Evolutionary conservation across 768 basidiomycete genomes (phyloP).

Genomic region (Leccinum fibrillosum): DNA sequence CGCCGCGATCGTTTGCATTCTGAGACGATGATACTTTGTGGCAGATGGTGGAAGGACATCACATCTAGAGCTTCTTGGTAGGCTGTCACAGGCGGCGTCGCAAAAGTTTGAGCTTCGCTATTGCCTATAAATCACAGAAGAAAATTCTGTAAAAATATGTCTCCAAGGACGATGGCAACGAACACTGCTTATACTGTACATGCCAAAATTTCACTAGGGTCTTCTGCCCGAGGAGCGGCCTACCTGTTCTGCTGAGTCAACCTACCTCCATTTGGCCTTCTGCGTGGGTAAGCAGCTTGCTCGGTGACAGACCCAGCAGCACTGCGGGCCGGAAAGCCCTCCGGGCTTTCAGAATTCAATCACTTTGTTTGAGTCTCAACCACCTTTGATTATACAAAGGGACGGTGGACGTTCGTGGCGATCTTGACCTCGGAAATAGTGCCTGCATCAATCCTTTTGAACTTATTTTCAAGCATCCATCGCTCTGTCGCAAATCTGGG

Average conservation of each 20-base stretch:
- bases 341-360: too few species aligned
- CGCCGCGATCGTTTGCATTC: background rate
- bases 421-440: constrained; percentile 76
- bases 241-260: too few species aligned
- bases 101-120: background rate
- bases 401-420: constrained; percentile 87
- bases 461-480: constrained; percentile 59
- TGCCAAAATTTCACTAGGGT: too few species aligned
- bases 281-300: too few species aligned
- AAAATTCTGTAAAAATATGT: background rate
- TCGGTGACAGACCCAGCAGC: too few species aligned
- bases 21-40: background rate
- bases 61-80: constrained; percentile 42
- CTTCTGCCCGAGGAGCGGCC: too few species aligned
- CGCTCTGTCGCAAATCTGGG: constrained; percentile 52
- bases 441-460: constrained; percentile 69
- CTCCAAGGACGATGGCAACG: background rate
- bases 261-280: too few species aligned
- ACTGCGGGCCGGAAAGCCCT: too few species aligned
- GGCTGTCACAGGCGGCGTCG: constrained; percentile 36
- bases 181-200: background rate
- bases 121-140: too few species aligned
- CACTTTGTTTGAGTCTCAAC: too few species aligned
- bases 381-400: constrained; percentile 39
- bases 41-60: constrained; percentile 51